Base-by-base conservation (phyloP, 2,329 filamentous ascomycete genomes). In the Magnaporthiopsis incrustans region DNA sequence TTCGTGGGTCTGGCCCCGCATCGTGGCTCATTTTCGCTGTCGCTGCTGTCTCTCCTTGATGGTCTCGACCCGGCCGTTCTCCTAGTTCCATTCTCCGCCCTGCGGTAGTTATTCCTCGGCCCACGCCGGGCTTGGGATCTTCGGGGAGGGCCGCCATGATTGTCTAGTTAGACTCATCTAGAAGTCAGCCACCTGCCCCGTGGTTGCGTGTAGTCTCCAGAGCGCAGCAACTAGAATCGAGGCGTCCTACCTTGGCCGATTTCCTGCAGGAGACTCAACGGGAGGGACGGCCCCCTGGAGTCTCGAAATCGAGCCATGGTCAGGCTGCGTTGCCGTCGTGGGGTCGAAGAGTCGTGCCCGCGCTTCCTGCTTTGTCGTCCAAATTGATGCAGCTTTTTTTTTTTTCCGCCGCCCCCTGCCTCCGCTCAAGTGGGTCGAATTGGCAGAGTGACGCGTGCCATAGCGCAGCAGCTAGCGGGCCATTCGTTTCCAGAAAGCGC, bases 31-130 rank as follows among this genome's bases (percentile, higher is more conserved):
- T 33, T 14, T 14, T 62, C 26, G 44, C 12, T 27, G 12, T 53
- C n/a, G 50, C 60, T 44, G 27, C 33, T 27, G 44, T 27, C 8
- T 35, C 44, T 62, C 50, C 60, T 62, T 7, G 30, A 27, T 14
- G 44, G 6, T 14, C 44, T 22, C 8, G 44, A 25, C 44, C 44
- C 22, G n/a, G 22, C n/a, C 8, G 44, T 25, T 53, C n/a, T 53
- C n/a, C 44, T 53, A 69, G 85, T 79, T 27, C 79, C 77, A 64
- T 89, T 82, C 69, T 89, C 85, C 22, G 82, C 82, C 72, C 88
- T 91, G 64, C 90, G 83, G 65, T 84, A 82, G 63, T 89, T 86
- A 77, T 90, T 90, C 68, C 88, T 81, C 1, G 71, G 69, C 64
- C 22, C 27, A n/a, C 32, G 58, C 27, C 14, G 58, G 15, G 58